Base-by-base conservation (phyloP, 768 basidiomycete species). In the Xerocomellus intermedius region DNA sequence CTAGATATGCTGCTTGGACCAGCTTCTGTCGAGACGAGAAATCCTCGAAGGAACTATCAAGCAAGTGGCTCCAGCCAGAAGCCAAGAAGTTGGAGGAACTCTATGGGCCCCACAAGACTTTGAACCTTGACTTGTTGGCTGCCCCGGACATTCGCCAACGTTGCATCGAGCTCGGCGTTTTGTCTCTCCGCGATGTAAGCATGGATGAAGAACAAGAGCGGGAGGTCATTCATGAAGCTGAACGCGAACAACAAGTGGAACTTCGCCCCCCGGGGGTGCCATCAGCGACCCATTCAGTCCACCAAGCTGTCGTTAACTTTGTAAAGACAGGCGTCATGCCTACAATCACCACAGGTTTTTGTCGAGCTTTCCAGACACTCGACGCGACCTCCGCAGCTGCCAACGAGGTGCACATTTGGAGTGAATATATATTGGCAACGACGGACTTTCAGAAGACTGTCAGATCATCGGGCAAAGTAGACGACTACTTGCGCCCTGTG, bases 141-240 rank as follows among this genome's bases (percentile, higher is more conserved):
- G 35, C 42, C 10, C 46, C 56, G 17, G 50, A 55, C 2, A 64
- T 68, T 37, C 57, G 22, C 13, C 42, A 42, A n/a, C 61, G 39
- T 33, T 69, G 67, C 10, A 19, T 3, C 3, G 37, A 52, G 8
- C 67, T 67, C 26, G 67, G 64, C 1, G 22, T 68, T 28, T 30
- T 35, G 14, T 51, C 55, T 4, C 38, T 55, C 0, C 60, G 57
- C 1, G 61, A 67, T 37, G 57, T 54, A 28, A 60, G 51, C 36
- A 62, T 77, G 62, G 74, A 75, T 30, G 78, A 81, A 58, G 80
- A 82, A 55, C 80, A 81, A 54, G 81, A 82, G 55, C 66, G 79
- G 30, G 79, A 82, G 53, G 64, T 82, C 7, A 56, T 61, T 2
- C 76, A 77, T 26, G 26, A 82, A 58, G 64, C 69, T 8, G 78